Evolutionary conservation across 139 green algal genomes (phyloP).

Genomic region (Penium margaritaceum): DNA sequence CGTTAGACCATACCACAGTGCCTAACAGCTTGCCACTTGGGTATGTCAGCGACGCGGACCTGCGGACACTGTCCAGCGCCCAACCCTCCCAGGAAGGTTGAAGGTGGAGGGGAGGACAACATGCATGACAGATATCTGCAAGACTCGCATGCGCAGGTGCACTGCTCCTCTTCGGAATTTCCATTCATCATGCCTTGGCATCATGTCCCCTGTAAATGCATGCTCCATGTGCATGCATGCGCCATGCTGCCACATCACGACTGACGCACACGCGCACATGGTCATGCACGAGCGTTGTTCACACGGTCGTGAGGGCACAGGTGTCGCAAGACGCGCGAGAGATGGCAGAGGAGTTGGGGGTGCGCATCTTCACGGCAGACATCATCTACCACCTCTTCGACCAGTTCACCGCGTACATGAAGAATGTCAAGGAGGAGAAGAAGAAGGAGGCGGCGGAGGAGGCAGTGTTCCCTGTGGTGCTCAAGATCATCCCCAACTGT

Average conservation of each 20-base stretch:
- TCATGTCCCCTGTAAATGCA: not conserved
- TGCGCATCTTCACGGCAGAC: constrained; percentile 91
- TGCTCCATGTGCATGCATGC: no score
- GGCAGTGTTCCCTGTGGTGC: constrained; percentile 84
- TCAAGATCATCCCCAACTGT: constrained; percentile 81
- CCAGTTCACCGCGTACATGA: constrained; percentile 62
- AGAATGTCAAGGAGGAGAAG: constrained; percentile 67
- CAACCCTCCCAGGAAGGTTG: no score
- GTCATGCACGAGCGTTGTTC: not conserved
- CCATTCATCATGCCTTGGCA: not conserved
- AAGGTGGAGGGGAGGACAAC: no score
- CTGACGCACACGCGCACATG: no score
- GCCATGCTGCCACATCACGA: no score
- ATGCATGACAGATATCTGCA: not conserved
- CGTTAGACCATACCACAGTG: no score
- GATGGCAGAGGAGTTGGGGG: constrained; percentile 72
- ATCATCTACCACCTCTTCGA: constrained; percentile 99
- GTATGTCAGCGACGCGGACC: no score
- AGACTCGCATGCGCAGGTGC: not conserved
- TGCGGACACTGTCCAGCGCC: no score
- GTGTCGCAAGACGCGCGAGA: constrained; percentile 62
- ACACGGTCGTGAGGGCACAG: not conserved
- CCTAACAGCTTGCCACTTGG: no score
- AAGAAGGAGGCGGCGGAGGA: constrained; percentile 70
- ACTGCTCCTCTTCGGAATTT: not conserved